Conservation (phyloP, 2,329 filamentous ascomycete genomes). For the Colletotrichum lindemuthianum region DNA sequence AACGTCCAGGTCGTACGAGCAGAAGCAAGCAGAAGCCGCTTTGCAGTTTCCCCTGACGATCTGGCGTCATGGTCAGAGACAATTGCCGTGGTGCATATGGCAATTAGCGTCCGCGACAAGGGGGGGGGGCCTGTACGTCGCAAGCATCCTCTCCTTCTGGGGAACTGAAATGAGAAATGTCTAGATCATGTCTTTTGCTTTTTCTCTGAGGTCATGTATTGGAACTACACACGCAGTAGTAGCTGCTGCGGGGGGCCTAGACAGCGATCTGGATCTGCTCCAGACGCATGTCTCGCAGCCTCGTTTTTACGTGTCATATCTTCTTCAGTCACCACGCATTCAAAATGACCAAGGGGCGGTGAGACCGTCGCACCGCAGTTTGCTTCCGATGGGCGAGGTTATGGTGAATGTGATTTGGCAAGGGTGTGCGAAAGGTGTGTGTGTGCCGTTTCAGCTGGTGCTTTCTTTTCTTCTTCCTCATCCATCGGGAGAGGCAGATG, state of each 20-base stretch:
- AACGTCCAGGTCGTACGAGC: not conserved
- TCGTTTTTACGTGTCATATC: not conserved
- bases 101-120: slow-evolving; percentile 24
- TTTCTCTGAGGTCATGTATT: not conserved
- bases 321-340: not conserved
- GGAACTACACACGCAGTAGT: no score
- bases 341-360: not conserved
- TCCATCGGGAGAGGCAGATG: slow-evolving; percentile 18
- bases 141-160: not conserved
- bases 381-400: not conserved
- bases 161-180: slow-evolving; percentile 13
- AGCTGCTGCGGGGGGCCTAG: no score
- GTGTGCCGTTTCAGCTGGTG: slow-evolving; percentile 22
- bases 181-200: slow-evolving; percentile 2
- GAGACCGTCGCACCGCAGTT: slow-evolving; percentile 11
- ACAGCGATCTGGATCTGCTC: no score
- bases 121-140: slow-evolving; percentile 10
- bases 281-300: not conserved
- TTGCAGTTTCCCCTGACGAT: slow-evolving; percentile 24
- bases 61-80: slow-evolving; percentile 19
- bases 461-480: not conserved
- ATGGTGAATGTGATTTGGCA: slow-evolving; percentile 6
- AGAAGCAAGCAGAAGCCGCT: not conserved
- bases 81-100: slow-evolving; percentile 18
- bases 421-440: slow-evolving; percentile 1